Percentiles rank a stretch among this genome's conserved stretches.
phyloP scores from a whole-genome alignment of 2,329 filamentous ascomycete genomes.

The Colletotrichum sojae region DNA sequence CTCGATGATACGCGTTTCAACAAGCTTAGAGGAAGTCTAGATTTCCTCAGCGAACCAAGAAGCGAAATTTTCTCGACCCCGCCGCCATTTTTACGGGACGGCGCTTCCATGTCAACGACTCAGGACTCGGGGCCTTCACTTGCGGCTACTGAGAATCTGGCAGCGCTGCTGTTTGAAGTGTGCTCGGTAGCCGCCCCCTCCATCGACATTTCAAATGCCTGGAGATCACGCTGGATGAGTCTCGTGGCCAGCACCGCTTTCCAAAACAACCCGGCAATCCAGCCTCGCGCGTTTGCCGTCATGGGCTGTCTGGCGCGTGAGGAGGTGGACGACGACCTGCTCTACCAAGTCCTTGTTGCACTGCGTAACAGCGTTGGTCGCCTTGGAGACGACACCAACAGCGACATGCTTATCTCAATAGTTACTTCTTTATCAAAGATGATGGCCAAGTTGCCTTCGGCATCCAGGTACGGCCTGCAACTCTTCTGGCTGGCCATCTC shows the following conservation, averaged over 20 bases:
- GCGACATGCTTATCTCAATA: conserved; percentile 78
- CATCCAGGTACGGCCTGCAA: conserved; percentile 77
- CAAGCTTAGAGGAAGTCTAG: conserved; percentile 69
- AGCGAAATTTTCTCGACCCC: conserved; percentile 71
- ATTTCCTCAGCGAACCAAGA: conserved; percentile 71
- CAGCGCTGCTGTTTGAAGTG: conserved; percentile 73
- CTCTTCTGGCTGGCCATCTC: conserved; percentile 80
- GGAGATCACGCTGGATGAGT: conserved; percentile 82
- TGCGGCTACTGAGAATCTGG: conserved; percentile 72
- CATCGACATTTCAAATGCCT: conserved; percentile 75
- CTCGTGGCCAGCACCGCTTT: conserved; percentile 80
- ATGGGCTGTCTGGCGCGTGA: conserved; percentile 81
- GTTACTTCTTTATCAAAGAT: conserved; percentile 78
- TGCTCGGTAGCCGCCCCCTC: conserved; percentile 75
- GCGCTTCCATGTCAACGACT: conserved; percentile 66
- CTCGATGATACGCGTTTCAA: conserved; percentile 72
- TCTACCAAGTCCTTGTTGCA: conserved; percentile 80
- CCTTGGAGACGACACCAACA: conserved; percentile 75
- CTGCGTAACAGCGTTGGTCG: conserved; percentile 75
- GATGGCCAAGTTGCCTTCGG: conserved; percentile 77
- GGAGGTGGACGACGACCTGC: conserved; percentile 79
- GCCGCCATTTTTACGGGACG: conserved; percentile 63
- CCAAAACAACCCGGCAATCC: conserved; percentile 80
- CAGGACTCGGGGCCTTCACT: conserved; percentile 68
- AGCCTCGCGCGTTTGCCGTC: conserved; percentile 77